A percentile compares a stretch with the other conserved stretches of the same genome.
phyloP scores from a whole-genome alignment of 176 grass and related monocot species.

The Alloteropsis semialata region DNA sequence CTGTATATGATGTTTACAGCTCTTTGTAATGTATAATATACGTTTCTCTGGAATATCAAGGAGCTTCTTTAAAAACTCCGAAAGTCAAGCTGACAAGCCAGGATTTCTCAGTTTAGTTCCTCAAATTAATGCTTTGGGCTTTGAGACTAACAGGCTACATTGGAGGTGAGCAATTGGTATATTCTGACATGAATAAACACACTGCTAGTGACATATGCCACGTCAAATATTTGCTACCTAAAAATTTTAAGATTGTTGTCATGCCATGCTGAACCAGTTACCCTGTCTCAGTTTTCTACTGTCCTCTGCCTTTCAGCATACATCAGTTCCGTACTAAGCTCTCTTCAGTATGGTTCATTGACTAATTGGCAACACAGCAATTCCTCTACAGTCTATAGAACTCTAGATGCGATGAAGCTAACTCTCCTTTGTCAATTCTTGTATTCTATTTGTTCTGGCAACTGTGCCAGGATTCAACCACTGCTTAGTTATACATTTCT shows the following conservation, averaged over 20 bases:
- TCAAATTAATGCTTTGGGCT: conserved; percentile 82
- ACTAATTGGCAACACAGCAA: neutral
- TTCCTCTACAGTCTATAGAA: too few relatives aligned
- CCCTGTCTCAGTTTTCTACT: neutral
- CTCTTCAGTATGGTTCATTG: neutral
- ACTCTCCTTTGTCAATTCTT: neutral
- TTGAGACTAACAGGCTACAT: conserved; percentile 74
- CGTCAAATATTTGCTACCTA: neutral
- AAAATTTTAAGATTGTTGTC: neutral
- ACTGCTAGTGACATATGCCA: neutral
- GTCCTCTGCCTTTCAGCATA: neutral
- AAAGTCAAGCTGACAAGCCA: conserved; percentile 39
- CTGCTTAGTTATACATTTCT: neutral
- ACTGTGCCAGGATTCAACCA: neutral
- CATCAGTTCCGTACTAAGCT: neutral
- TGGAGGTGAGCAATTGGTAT: conserved; percentile 68
- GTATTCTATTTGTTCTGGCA: neutral
- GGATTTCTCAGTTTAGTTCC: conserved; percentile 71
- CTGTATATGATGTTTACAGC: conserved; percentile 46
- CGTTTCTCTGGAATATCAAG: conserved; percentile 92
- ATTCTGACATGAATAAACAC: conserved; percentile 17
- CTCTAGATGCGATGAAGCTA: neutral
- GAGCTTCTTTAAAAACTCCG: conserved; percentile 74
- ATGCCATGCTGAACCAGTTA: neutral
- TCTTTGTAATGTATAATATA: conserved; percentile 97